Evolutionary conservation across 169 alveolate genomes (phyloP).

Genomic region (Plasmodium yoelii): DNA sequence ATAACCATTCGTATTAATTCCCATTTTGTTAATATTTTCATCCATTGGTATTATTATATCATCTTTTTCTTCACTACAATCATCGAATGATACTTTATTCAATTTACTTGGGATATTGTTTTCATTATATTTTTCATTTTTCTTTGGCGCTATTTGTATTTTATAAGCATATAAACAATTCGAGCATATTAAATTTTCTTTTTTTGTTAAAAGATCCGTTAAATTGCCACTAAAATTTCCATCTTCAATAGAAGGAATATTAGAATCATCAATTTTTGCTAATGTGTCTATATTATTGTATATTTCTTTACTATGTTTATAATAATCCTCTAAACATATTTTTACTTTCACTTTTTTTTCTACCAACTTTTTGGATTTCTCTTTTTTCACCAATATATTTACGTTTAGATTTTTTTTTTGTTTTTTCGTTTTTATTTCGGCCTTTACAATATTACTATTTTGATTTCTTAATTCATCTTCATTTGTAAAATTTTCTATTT

Average conservation of each 20-base stretch:
- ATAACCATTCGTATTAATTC: not conserved
- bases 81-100: not conserved
- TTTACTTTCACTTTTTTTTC: slow-evolving; percentile 53
- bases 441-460: not conserved
- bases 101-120: not conserved
- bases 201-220: slow-evolving; percentile 24
- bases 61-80: not conserved
- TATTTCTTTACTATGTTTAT: slow-evolving; percentile 46
- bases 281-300: slow-evolving; percentile 33
- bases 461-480: not conserved
- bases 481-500: not conserved
- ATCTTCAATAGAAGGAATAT: slow-evolving; percentile 64
- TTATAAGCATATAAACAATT: slow-evolving; percentile 61
- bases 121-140: not conserved
- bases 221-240: slow-evolving; percentile 36
- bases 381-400: slow-evolving; percentile 26
- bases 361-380: slow-evolving; percentile 15
- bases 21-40: not conserved
- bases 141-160: slow-evolving; percentile 40
- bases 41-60: not conserved
- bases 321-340: slow-evolving; percentile 54
- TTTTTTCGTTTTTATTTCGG: slow-evolving; percentile 19
- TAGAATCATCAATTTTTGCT: slow-evolving; percentile 16
- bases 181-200: slow-evolving; percentile 60
- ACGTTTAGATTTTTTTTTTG: slow-evolving; percentile 19